A percentile compares a stretch with the other conserved stretches of the same genome.
phyloP scores from a whole-genome alignment of 78 protist species.

The Polysphondylium violaceum region DNA sequence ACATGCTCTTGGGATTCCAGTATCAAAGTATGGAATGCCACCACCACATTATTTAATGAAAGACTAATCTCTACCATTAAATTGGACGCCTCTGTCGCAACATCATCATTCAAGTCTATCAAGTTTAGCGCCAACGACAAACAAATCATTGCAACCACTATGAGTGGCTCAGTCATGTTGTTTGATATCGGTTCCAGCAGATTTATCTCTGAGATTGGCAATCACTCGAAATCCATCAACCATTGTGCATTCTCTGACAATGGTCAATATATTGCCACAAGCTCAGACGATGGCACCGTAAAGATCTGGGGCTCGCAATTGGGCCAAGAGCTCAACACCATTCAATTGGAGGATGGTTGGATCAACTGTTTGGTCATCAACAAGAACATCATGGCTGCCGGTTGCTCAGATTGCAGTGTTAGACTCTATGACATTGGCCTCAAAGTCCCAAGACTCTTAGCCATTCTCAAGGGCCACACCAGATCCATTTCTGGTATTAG shows the following conservation, averaged over 20 bases:
- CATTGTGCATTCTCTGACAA: slow-evolving; percentile 65
- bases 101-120: slow-evolving; percentile 51
- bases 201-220: slow-evolving; percentile 36
- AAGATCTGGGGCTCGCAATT: slow-evolving; percentile 54
- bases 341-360: slow-evolving; percentile 18
- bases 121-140: slow-evolving; percentile 45
- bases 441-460: not conserved
- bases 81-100: not conserved
- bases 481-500: slow-evolving; percentile 36
- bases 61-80: slow-evolving; percentile 11
- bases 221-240: slow-evolving; percentile 42
- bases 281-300: slow-evolving; percentile 57
- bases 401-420: slow-evolving; percentile 67
- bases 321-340: slow-evolving; percentile 6
- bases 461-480: slow-evolving; percentile 42
- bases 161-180: slow-evolving; percentile 37
- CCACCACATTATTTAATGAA: not conserved
- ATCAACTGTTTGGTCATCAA: slow-evolving; percentile 56
- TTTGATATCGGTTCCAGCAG: slow-evolving; percentile 25
- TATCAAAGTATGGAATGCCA: slow-evolving; percentile 72
- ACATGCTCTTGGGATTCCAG: slow-evolving; percentile 83
- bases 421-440: slow-evolving; percentile 29
- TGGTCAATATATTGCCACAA: slow-evolving; percentile 58
- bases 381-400: slow-evolving; percentile 34
- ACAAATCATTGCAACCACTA: slow-evolving; percentile 75